Evolutionary conservation across 768 basidiomycete species (phyloP).

Genomic region (Sarcomyxa edulis): DNA sequence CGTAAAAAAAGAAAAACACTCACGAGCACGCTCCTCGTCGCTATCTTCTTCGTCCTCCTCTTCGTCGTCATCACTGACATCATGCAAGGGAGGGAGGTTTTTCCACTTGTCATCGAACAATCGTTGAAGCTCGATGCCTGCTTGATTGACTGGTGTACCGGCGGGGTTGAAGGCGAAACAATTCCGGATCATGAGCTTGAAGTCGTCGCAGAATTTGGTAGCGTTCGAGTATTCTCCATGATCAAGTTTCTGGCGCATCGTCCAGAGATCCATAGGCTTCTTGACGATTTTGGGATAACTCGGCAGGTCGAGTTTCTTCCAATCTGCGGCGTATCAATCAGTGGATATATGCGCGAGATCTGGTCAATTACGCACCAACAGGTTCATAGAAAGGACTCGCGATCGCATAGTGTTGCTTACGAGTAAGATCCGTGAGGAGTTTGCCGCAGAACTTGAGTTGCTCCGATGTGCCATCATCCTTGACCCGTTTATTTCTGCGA

Average conservation of each 20-base stretch:
- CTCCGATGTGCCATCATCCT: constrained; percentile 67
- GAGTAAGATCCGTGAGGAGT: constrained; percentile 67
- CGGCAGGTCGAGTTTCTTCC: constrained; percentile 73
- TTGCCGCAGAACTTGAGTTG: constrained; percentile 83
- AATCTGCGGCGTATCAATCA: constrained; percentile 43
- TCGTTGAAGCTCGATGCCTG: constrained; percentile 79
- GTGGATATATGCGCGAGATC: constrained; percentile 4
- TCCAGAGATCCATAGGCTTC: constrained; percentile 92
- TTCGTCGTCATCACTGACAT: constrained; percentile 56
- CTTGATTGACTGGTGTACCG: constrained; percentile 80
- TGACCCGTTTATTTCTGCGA: constrained; percentile 53
- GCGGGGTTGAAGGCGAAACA: constrained; percentile 90
- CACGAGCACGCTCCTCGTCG: constrained; percentile 68
- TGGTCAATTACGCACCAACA: constrained; percentile 60
- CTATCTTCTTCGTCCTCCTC: constrained; percentile 64
- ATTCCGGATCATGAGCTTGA: constrained; percentile 93
- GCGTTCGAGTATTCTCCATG: constrained; percentile 71
- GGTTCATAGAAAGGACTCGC: constrained; percentile 91
- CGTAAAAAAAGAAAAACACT: constrained; percentile 20
- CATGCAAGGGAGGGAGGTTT: constrained; percentile 57
- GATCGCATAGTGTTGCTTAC: constrained; percentile 68
- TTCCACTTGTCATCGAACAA: constrained; percentile 94
- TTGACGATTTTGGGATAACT: constrained; percentile 85
- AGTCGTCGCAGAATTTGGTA: constrained; percentile 81
- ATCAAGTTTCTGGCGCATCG: constrained; percentile 84